Evolutionary conservation across 1,284 basidiomycete species (phyloP).

Genomic region (Pterula multifida): DNA sequence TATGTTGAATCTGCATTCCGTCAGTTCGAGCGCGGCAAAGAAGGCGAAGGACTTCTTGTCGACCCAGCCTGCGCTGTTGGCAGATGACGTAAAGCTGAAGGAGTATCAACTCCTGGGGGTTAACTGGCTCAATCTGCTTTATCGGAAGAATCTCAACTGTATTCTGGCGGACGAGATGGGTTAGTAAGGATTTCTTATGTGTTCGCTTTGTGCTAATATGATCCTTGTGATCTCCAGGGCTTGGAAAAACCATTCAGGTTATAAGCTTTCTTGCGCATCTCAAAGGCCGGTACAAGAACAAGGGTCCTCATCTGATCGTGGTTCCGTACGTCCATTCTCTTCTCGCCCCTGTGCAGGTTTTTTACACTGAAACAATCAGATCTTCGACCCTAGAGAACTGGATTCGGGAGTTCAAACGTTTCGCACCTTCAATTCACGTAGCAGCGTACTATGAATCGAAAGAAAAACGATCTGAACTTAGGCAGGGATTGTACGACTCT

Average conservation of each 20-base stretch:
- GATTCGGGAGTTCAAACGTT: conserved; percentile 91
- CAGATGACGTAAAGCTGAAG: conserved; percentile 71
- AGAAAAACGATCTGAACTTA: conserved; percentile 71
- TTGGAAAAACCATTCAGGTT: conserved; percentile 98
- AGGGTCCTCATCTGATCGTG: conserved; percentile 87
- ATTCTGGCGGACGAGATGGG: conserved; percentile 99
- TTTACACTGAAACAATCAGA: conserved; percentile 24
- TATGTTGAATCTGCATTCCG: conserved; percentile 17
- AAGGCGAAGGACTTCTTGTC: conserved; percentile 56
- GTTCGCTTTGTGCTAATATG: conserved; percentile 3
- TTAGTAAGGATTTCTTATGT: conserved; percentile 24
- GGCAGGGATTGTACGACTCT: conserved; percentile 60
- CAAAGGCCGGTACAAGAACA: conserved; percentile 49
- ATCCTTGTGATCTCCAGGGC: conserved; percentile 36
- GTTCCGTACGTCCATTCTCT: conserved; percentile 66
- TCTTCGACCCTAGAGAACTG: conserved; percentile 98
- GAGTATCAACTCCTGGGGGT: conserved; percentile 97
- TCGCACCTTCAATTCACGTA: conserved; percentile 80
- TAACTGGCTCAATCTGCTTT: conserved; percentile 92
- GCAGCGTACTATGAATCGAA: conserved; percentile 92
- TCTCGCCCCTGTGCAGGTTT: conserved; percentile 19
- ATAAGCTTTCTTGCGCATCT: conserved; percentile 92
- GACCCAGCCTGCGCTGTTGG: conserved; percentile 64
- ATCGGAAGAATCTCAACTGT: conserved; percentile 74
- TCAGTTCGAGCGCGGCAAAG: conserved; percentile 15